Conservation (phyloP, 208 protist genomes). For the Angomonas ambiguus region DNA sequence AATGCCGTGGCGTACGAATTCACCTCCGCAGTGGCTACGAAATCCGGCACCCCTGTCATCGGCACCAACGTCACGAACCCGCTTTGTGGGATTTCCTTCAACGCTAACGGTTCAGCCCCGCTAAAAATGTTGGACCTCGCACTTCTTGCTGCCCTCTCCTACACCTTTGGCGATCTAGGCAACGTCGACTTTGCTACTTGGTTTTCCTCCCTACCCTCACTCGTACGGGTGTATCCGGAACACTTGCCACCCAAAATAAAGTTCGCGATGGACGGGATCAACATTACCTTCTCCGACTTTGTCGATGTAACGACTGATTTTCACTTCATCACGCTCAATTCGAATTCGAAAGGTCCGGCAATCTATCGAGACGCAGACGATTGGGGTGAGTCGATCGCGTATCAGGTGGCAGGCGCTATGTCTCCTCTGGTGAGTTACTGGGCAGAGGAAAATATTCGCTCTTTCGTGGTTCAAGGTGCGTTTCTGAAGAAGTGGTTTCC, state of each 20-base stretch:
- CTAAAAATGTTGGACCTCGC: constrained; percentile 63
- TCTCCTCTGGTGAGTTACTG: constrained; percentile 72
- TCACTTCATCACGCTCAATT: constrained; percentile 83
- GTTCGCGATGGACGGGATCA: constrained; percentile 52
- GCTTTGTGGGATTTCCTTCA: constrained; percentile 58
- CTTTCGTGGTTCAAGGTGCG: constrained; percentile 47
- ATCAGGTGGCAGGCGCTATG: constrained; percentile 60
- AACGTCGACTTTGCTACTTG: constrained; percentile 76
- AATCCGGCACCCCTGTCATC: constrained; percentile 13
- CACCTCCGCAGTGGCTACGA: constrained; percentile 29
- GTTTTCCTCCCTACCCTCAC: constrained; percentile 52
- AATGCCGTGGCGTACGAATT: constrained; percentile 62
- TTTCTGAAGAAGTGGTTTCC: constrained; percentile 76
- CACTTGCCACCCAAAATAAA: constrained; percentile 57
- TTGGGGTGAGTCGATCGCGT: constrained; percentile 71
- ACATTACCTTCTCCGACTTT: constrained; percentile 76
- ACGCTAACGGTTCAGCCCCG: constrained; percentile 40
- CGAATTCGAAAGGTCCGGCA: constrained; percentile 69
- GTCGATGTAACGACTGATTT: constrained; percentile 60
- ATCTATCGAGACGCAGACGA: constrained; percentile 74
- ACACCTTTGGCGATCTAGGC: constrained; percentile 56
- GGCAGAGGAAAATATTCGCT: constrained; percentile 43
- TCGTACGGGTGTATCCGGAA: constrained; percentile 54
- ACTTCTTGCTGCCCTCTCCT: constrained; percentile 65
- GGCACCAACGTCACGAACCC: constrained; percentile 14